Evolutionary conservation across 2,329 filamentous ascomycete genomes (phyloP), one percentile per base, ranked within the genome.

Genomic region (Epichloe scottii): DNA sequence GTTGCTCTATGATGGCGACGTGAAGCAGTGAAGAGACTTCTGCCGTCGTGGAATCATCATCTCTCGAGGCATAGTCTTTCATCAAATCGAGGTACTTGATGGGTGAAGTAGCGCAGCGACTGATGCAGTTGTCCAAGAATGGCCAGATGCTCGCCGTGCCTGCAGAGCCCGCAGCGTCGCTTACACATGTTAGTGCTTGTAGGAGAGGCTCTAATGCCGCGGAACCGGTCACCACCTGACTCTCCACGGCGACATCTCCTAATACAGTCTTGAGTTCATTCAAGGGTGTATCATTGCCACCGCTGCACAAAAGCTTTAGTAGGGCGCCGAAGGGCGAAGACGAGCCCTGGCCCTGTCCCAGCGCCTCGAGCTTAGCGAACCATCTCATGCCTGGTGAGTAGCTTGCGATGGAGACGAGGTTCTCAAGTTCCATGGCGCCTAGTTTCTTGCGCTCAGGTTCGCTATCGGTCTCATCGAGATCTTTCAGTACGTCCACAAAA

Each of bases 351-450:
- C 59, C 59, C 39, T 79, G 70, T 1, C 67, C 63, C n/a, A 85
- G 71, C 1, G 75, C 75, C 56, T 85, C 79, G 53, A 71, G 78
- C 61, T 87, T 90, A 55, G 85, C 77, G 71, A 93, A 96, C 91
- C 91, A 97, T 55, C 85, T 82, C 82, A 95, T 93, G 5, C 84
- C 83, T 0, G 87, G 82, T 3, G 89, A 94, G 59, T 84, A 81
- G 55, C 82, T 79, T 3, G 90, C 89, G 62, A 96, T 87, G 33
- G 82, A 77, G 17, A 95, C 79, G 17, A 95, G 72, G 63, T 91
- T 87, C 63, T 89, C 84, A 30, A 96, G 71, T 66, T 95, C 87
- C 60, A 90, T 78, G 10, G 85, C 65, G 21, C 79, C 72, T 45
- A 90, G 70, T 1, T 74, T 74, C 47, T 73, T 67, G 46, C 75